These are phyloP conservation scores for Areca catechu DNA, from an alignment of 176 grass and related monocot species.

Conservation along the genomic window DNA sequence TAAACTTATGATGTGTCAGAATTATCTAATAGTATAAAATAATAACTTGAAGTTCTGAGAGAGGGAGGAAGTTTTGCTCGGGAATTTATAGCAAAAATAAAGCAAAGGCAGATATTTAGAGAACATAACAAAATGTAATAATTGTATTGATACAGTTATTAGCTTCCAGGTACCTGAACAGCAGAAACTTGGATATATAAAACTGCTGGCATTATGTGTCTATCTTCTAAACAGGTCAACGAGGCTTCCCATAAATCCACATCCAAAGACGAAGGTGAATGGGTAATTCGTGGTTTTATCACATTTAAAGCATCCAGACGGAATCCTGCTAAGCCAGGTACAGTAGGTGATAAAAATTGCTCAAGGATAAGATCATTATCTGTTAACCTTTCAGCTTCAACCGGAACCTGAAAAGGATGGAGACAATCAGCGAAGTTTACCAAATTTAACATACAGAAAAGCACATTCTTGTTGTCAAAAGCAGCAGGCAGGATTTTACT, in stretches of 20 bases:
- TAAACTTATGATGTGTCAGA: too few species aligned
- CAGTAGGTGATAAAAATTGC: conserved; percentile 68
- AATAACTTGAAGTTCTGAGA: too few species aligned
- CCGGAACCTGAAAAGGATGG: conserved; percentile 50
- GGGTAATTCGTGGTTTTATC: conserved; percentile 66
- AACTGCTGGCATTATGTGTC: conserved; percentile 56
- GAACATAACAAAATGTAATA: not conserved
- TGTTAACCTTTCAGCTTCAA: conserved; percentile 66
- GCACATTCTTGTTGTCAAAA: conserved; percentile 12
- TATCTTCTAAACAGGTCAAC: conserved; percentile 66
- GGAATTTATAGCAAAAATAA: too few species aligned
- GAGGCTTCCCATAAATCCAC: conserved; percentile 36
- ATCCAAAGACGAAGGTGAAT: conserved; percentile 59
- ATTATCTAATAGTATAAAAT: too few species aligned
- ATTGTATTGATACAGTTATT: not conserved
- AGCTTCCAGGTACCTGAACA: conserved; percentile 47
- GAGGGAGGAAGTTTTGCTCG: too few species aligned
- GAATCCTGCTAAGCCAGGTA: conserved; percentile 88
- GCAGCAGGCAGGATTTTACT: conserved; percentile 33
- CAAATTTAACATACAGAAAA: not conserved
- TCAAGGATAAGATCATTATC: conserved; percentile 87
- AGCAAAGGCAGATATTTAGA: too few species aligned
- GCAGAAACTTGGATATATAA: conserved; percentile 74
- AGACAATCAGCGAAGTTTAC: conserved; percentile 7
- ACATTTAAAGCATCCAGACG: conserved; percentile 80